These are phyloP conservation scores for Oryza meyeriana DNA, from an alignment of 176 grass and related monocot species.

Conservation along the genomic window DNA sequence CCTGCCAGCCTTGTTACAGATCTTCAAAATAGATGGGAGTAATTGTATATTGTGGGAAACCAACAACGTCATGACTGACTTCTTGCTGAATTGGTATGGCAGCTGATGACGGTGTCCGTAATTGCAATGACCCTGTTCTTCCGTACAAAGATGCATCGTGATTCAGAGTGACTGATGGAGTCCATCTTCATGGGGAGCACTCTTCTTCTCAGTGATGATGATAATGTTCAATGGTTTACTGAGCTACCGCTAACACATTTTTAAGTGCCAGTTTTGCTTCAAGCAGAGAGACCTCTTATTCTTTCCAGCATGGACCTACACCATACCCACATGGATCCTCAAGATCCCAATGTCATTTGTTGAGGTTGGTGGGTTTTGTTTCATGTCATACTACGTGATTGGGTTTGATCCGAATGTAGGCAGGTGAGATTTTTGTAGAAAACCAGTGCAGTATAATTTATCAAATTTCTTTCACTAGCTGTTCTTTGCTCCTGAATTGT, in stretches of 20 bases:
- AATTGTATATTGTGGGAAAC: neutral
- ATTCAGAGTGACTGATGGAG: constrained; percentile 33
- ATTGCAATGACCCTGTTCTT: constrained; percentile 85
- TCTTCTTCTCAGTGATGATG: constrained; percentile 68
- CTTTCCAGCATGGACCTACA: constrained; percentile 92
- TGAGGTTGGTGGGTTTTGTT: constrained; percentile 75
- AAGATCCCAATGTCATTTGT: constrained; percentile 74
- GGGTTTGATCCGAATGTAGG: constrained; percentile 77
- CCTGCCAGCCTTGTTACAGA: constrained; percentile 42
- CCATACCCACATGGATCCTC: constrained; percentile 82
- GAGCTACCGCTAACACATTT: constrained; percentile 62
- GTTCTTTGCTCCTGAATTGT: neutral
- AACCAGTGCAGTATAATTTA: constrained; percentile 11
- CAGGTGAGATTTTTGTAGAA: constrained; percentile 54
- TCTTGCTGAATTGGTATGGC: constrained; percentile 16
- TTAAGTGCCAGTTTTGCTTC: constrained; percentile 91
- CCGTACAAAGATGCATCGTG: constrained; percentile 70
- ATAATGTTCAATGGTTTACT: constrained; percentile 87
- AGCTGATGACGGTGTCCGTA: constrained; percentile 57
- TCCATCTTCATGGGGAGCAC: constrained; percentile 58
- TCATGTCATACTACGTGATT: constrained; percentile 81
- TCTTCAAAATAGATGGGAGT: neutral
- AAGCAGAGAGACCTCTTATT: constrained; percentile 91
- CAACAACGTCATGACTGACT: constrained; percentile 11
- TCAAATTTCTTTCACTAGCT: neutral